These are phyloP conservation scores for Termitomyces sp. DNA, from an alignment of 1,284 basidiomycete species.

Conservation along the genomic window DNA sequence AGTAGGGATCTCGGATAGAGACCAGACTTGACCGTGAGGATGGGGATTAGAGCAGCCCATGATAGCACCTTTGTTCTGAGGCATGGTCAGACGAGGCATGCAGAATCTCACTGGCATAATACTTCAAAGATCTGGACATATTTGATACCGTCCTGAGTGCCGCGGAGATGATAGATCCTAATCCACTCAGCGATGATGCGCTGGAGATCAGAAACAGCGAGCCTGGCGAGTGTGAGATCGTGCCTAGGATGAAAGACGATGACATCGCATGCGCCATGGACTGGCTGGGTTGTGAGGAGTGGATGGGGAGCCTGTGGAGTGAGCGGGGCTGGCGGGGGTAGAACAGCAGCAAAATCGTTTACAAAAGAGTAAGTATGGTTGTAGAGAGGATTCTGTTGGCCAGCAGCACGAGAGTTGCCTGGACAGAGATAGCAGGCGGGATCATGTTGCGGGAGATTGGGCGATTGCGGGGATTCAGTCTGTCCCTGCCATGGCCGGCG, in stretches of 20 bases:
- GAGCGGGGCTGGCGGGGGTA: slow-evolving; percentile 52
- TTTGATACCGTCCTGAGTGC: slow-evolving; percentile 59
- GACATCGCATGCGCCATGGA: slow-evolving; percentile 86
- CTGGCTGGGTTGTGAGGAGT: slow-evolving; percentile 66
- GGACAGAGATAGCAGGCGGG: slow-evolving; percentile 88
- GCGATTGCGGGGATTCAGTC: slow-evolving; percentile 59
- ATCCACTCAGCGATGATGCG: slow-evolving; percentile 77
- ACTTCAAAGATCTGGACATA: slow-evolving; percentile 92
- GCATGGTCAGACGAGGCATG: not conserved
- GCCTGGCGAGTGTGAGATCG: slow-evolving; percentile 83
- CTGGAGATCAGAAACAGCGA: slow-evolving; percentile 60
- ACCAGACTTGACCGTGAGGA: slow-evolving; percentile 93
- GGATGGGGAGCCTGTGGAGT: slow-evolving; percentile 49
- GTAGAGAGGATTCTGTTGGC: slow-evolving; percentile 69
- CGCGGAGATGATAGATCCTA: slow-evolving; percentile 59
- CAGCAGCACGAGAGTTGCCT: slow-evolving; percentile 78
- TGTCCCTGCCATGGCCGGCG: slow-evolving; percentile 86
- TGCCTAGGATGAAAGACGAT: slow-evolving; percentile 88
- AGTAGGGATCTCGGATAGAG: slow-evolving; percentile 70
- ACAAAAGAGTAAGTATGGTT: slow-evolving; percentile 68
- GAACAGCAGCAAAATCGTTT: slow-evolving; percentile 85
- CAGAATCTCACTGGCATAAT: slow-evolving; percentile 4
- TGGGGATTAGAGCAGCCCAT: slow-evolving; percentile 98
- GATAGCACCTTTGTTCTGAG: slow-evolving; percentile 87
- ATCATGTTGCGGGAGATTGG: slow-evolving; percentile 66